Evolutionary conservation across 2,329 filamentous ascomycete genomes (phyloP).

Genomic region (Zelopaecilomyces penicillatus): DNA sequence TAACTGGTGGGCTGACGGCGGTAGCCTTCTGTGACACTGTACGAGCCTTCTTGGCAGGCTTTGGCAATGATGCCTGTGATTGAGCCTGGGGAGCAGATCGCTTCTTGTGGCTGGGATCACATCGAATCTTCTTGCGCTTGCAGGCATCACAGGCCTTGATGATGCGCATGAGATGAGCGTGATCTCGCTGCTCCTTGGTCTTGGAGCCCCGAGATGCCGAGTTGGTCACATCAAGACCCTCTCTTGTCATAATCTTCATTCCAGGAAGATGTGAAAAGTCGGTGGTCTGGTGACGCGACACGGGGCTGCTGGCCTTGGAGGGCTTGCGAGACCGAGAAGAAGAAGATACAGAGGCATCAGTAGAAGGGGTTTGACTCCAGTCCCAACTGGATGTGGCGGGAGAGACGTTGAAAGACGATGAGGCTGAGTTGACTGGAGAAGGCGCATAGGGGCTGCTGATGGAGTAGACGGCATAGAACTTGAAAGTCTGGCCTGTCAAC

Average conservation of each 20-base stretch:
- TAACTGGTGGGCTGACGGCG: constrained; percentile 8
- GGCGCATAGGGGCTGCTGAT: constrained; percentile 20
- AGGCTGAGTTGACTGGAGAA: constrained; percentile 41
- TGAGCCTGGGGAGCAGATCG: constrained; percentile 24
- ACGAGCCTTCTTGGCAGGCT: constrained; percentile 35
- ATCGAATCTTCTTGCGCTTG: constrained; percentile 54
- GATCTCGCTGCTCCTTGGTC: constrained; percentile 59
- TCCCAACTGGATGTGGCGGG: constrained; percentile 41
- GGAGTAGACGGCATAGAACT: constrained; percentile 48
- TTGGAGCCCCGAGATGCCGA: constrained; percentile 54
- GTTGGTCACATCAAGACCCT: constrained; percentile 55
- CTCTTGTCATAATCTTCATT: constrained; percentile 59
- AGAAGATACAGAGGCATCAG: constrained; percentile 22
- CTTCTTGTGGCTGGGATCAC: constrained; percentile 52
- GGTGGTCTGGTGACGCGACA: constrained; percentile 21
- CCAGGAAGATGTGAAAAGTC: constrained; percentile 50
- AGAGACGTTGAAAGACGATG: constrained; percentile 40
- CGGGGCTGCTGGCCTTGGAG: constrained; percentile 16
- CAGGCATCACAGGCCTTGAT: constrained; percentile 60
- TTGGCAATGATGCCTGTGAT: constrained; percentile 21
- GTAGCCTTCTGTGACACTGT: constrained; percentile 11
- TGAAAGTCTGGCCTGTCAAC: constrained; percentile 49
- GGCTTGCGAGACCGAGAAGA: constrained; percentile 18
- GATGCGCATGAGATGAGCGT: constrained; percentile 58
- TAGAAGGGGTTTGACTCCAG: constrained; percentile 31